phyloP scores from a whole-genome alignment of 352 stramenopile species.

The Globisporangium barbulae region DNA sequence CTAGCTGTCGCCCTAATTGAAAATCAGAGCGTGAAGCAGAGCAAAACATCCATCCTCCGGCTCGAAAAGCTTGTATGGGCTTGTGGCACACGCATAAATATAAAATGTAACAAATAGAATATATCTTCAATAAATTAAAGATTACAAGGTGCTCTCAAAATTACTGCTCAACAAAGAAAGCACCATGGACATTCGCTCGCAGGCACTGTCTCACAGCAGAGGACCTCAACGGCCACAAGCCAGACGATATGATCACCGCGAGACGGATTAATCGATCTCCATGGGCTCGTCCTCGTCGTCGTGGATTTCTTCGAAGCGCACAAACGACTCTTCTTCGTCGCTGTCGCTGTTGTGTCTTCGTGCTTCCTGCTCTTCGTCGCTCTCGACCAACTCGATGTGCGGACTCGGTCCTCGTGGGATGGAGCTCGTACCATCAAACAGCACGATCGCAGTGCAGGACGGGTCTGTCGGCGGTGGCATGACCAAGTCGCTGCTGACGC shows the following conservation, averaged over 20 bases:
- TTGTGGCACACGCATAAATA: too few relatives aligned
- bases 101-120: neutral
- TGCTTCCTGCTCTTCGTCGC: slow-evolving; percentile 30
- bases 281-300: slow-evolving; percentile 66
- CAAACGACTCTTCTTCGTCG: slow-evolving; percentile 31
- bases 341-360: slow-evolving; percentile 14
- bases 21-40: neutral
- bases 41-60: neutral
- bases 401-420: slow-evolving; percentile 23
- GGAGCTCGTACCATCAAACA: slow-evolving; percentile 49
- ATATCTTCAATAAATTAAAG: slow-evolving; percentile 1
- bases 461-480: slow-evolving; percentile 19
- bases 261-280: slow-evolving; percentile 54
- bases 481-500: slow-evolving; percentile 10
- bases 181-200: neutral
- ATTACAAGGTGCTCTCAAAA: neutral
- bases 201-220: neutral
- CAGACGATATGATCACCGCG: neutral
- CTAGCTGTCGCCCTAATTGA: slow-evolving; percentile 1
- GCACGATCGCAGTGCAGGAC: slow-evolving; percentile 47
- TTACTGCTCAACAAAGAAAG: neutral
- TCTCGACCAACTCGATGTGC: slow-evolving; percentile 51
- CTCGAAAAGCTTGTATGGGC: too few relatives aligned
- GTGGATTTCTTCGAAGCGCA: slow-evolving; percentile 70
- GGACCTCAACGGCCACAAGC: neutral